Conservation (phyloP, 768 basidiomycete species). For the Termitomyces bulborhizus region DNA sequence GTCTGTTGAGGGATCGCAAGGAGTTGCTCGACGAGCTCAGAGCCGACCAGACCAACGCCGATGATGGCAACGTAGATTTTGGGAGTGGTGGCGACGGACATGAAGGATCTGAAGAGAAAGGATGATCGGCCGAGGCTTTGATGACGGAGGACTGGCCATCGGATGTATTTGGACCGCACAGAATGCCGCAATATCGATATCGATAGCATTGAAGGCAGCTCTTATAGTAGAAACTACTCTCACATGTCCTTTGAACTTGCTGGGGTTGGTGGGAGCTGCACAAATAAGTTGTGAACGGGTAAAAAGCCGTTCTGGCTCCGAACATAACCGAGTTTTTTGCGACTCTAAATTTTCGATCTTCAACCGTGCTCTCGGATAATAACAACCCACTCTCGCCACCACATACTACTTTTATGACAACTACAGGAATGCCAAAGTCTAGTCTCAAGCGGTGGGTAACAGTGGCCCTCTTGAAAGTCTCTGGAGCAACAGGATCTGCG, state of each 20-base stretch:
- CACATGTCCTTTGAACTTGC: neutral
- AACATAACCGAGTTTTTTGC: neutral
- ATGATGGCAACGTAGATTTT: conserved; percentile 66
- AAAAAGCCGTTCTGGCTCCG: neutral
- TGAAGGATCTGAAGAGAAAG: conserved; percentile 8
- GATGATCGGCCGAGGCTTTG: conserved; percentile 7
- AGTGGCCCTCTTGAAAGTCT: too few relatives aligned
- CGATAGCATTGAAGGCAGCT: conserved; percentile 9
- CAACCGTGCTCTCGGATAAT: neutral
- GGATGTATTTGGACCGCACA: conserved; percentile 3
- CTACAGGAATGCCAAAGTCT: neutral
- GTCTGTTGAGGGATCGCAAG: conserved; percentile 51
- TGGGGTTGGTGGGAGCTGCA: neutral
- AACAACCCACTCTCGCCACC: neutral
- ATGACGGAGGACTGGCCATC: neutral
- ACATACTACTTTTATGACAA: neutral
- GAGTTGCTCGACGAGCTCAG: conserved; percentile 80
- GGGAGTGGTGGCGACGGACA: conserved; percentile 13
- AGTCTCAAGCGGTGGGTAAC: too few relatives aligned
- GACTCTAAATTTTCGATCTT: too few relatives aligned
- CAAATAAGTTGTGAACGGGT: too few relatives aligned
- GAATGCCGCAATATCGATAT: conserved; percentile 10
- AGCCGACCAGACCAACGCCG: conserved; percentile 91
- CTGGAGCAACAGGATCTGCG: too few relatives aligned
- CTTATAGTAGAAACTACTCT: neutral